These are phyloP conservation scores for Stropharia rugosoannulata DNA, from an alignment of 768 basidiomycete species.

Conservation along the genomic window DNA sequence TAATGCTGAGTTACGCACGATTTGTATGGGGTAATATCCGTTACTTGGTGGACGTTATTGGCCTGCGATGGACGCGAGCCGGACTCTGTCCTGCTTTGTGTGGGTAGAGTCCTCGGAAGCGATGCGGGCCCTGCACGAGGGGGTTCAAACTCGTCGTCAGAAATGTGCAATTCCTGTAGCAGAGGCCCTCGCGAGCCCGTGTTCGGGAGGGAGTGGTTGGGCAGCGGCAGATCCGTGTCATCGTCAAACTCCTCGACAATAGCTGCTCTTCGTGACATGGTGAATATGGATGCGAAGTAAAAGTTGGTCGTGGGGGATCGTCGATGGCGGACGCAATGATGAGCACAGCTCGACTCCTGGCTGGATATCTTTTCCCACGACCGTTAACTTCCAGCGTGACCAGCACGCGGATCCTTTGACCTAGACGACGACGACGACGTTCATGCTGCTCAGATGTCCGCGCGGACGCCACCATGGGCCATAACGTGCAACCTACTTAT, in stretches of 20 bases:
- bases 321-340: neutral
- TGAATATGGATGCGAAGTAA: conserved; percentile 6
- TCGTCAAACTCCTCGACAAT: conserved; percentile 88
- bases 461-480: conserved; percentile 30
- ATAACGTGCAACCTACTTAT: conserved; percentile 27
- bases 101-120: conserved; percentile 29
- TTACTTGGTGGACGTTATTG: conserved; percentile 41
- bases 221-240: conserved; percentile 88
- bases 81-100: conserved; percentile 18
- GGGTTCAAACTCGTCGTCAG: conserved; percentile 49
- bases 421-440: conserved; percentile 19
- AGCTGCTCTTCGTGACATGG: conserved; percentile 71
- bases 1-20: conserved; percentile 44
- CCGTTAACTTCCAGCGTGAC: neutral
- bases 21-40: conserved; percentile 84
- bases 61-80: conserved; percentile 21
- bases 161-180: conserved; percentile 66
- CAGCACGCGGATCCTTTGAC: neutral
- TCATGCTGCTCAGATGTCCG: conserved; percentile 37
- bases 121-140: conserved; percentile 56
- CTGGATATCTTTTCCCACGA: conserved; percentile 17
- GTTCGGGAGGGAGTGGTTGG: conserved; percentile 61
- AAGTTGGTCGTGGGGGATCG: conserved; percentile 1
- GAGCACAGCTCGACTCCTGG: neutral
- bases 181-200: conserved; percentile 73